Percentiles rank a stretch among this genome's conserved stretches.
These are phyloP conservation scores for Fusarium ambrosium DNA, from an alignment of 2,329 filamentous ascomycete genomes.

Conservation along the genomic window DNA sequence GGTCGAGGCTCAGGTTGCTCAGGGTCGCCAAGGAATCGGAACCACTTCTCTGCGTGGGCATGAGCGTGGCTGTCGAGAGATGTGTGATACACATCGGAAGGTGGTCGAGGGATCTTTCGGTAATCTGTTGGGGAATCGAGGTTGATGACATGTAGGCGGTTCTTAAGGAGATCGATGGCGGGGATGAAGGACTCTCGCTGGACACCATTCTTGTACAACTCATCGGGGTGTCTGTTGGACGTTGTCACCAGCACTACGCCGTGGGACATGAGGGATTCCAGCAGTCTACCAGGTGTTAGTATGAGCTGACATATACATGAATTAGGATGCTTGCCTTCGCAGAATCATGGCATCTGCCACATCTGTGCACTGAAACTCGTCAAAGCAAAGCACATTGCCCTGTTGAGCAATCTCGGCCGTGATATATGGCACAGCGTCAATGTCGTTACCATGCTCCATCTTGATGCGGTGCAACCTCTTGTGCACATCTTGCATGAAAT, in stretches of 20 bases:
- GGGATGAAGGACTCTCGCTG: constrained; percentile 96
- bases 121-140: constrained; percentile 97
- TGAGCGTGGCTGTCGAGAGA: constrained; percentile 83
- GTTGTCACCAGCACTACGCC: constrained; percentile 98
- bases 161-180: constrained; percentile 92
- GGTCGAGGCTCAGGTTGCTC: constrained; percentile 80
- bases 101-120: constrained; percentile 93
- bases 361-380: constrained; percentile 99
- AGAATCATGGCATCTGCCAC: constrained; percentile 99
- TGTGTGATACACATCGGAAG: constrained; percentile 93
- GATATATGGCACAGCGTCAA: constrained; percentile 91
- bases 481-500: constrained; percentile 99
- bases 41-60: constrained; percentile 93
- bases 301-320: neutral
- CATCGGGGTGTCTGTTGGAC: constrained; percentile 94
- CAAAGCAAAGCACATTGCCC: constrained; percentile 92
- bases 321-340: constrained; percentile 66
- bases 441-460: constrained; percentile 87
- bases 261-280: constrained; percentile 94
- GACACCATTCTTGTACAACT: constrained; percentile 98
- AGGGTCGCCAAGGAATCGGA: constrained; percentile 90
- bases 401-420: constrained; percentile 93
- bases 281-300: constrained; percentile 65
- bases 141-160: constrained; percentile 88
- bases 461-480: constrained; percentile 91